Conservation (phyloP, 768 basidiomycete species). For the Panaeolus papilionaceus region DNA sequence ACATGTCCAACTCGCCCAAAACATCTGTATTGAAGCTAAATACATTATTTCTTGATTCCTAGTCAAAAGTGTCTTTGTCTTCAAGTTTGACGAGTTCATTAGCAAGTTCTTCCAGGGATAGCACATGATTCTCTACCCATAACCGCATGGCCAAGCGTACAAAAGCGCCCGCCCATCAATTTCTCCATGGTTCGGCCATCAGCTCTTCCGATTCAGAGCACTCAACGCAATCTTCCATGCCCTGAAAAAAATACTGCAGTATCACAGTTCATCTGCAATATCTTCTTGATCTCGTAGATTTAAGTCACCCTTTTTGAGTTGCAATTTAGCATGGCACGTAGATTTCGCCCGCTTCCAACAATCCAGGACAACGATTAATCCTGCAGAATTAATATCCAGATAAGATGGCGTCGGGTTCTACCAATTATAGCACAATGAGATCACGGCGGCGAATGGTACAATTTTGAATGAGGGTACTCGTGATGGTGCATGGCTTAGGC, state of each 20-base stretch:
- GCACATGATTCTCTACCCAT: neutral
- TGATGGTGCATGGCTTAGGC: constrained; percentile 26
- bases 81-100: neutral
- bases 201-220: neutral
- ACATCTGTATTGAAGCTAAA: neutral
- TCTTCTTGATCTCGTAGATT: neutral
- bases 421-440: neutral
- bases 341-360: neutral
- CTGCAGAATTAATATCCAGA: neutral
- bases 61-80: neutral
- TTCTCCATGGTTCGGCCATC: neutral
- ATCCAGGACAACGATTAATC: neutral
- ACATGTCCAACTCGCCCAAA: neutral
- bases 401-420: constrained; percentile 8
- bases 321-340: neutral
- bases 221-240: neutral
- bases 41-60: neutral
- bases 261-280: neutral
- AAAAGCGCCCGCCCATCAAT: constrained; percentile 12
- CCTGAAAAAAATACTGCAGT: neutral
- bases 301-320: neutral
- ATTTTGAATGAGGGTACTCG: constrained; percentile 14
- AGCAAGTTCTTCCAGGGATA: neutral
- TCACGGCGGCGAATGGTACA: constrained; percentile 2
- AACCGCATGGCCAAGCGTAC: neutral